Base-by-base conservation (phyloP, 2,329 filamentous ascomycete species). In the Furcasterigmium furcatum region DNA sequence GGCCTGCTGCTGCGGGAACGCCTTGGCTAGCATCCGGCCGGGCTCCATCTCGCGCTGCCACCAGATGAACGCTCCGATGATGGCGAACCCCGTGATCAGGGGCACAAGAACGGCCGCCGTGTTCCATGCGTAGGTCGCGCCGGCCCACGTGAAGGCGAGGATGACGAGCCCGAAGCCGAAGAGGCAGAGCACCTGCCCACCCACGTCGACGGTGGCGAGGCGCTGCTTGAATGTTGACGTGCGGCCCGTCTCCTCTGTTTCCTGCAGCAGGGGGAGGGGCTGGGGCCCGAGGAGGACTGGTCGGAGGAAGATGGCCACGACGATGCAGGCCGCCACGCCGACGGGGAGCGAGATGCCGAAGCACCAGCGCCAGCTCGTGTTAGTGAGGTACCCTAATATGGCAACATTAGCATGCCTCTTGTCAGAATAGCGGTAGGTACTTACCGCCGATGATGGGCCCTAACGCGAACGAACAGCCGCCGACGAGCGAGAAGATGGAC, bases 311-410 rank as follows among this genome's bases (percentile, higher is more conserved):
- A 83, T 61, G 54, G 78, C 77, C 41, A 79, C 69, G 34, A 80
- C 47, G n/a, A 76, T 40, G 29, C 84, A 67, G 6, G 73, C 76
- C 18, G 76, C 53, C 4, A 71, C 65, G 2, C 67, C 72, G 35
- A 84, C 70, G 14, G 80, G 80, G n/a, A 83, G 67, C 49, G 79
- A 80, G 44, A 86, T 73, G 30, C 74, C 80, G 58, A 87, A 87
- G 55, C 80, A 83, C 73, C 84, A 87, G 41, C 82, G 67, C 83
- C 84, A 87, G 51, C 71, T 74, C 4, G 70, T 62, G 29, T 69
- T 64, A 18, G 77, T 77, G 12, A 82, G 66, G 47, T 77, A 78
- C 1, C 72, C 63, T 65, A 18, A 1, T 4, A 13, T 4, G 18
- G 18, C n/a, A 36, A 36, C 30, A 7, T 36, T 8, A 36, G 34